Evolutionary conservation across 2,329 filamentous ascomycete species (phyloP).

Genomic region (Metarhizium album): DNA sequence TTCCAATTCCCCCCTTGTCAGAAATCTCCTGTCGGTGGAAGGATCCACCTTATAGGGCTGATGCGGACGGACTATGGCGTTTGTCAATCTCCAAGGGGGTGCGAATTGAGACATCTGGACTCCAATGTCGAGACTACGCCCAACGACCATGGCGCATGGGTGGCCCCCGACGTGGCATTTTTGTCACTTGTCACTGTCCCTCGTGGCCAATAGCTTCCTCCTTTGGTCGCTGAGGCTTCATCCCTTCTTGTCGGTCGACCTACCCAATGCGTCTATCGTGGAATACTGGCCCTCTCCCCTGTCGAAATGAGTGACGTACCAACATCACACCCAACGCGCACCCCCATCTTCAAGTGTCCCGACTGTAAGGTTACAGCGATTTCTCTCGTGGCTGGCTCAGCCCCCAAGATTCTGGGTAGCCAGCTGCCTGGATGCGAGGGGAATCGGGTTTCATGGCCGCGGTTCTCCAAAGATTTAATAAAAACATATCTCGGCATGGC

Average conservation of each 20-base stretch:
- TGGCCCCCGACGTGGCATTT: constrained; percentile 2
- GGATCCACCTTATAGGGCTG: constrained; percentile 4
- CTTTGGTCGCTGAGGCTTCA: background rate
- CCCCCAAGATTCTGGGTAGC: background rate
- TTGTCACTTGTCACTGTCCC: constrained; percentile 1
- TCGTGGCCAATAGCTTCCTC: constrained; percentile 1
- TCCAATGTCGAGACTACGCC: background rate
- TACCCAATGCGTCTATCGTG: background rate
- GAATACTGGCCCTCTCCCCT: background rate
- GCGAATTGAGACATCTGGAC: background rate
- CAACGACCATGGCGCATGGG: constrained; percentile 3
- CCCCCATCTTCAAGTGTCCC: constrained; percentile 1
- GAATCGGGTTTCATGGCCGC: constrained; percentile 3
- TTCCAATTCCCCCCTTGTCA: background rate
- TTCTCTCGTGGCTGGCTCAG: constrained; percentile 7
- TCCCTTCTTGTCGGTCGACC: background rate
- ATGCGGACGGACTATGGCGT: background rate
- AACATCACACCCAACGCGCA: background rate
- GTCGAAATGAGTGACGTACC: background rate
- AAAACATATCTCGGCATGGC: constrained; percentile 1
- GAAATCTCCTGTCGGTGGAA: background rate
- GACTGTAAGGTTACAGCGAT: constrained; percentile 2
- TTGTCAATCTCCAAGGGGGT: background rate
- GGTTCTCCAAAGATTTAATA: constrained; percentile 1
- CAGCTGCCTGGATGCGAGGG: background rate